A percentile compares a stretch with the other conserved stretches of the same genome.
These are phyloP conservation scores for Fraxinus albicans DNA, from an alignment of 305 asterid species.

Conservation along the genomic window DNA sequence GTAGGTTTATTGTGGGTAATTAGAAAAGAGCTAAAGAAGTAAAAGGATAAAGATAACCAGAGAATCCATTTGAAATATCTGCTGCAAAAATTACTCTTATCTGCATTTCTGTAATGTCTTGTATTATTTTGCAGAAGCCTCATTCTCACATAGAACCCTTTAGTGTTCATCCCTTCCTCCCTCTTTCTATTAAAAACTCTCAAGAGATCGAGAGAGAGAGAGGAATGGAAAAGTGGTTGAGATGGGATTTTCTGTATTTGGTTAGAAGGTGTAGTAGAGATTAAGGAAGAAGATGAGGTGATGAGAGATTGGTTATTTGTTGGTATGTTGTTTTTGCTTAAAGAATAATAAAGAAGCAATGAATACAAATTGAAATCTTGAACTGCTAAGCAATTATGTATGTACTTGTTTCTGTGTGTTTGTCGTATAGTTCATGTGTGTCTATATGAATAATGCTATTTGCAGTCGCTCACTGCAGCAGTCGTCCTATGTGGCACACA, in stretches of 20 bases:
- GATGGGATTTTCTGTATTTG: conserved; percentile 52
- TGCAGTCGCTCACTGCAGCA: no score
- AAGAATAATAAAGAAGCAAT: conserved; percentile 22
- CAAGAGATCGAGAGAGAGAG: conserved; percentile 13
- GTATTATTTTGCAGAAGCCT: conserved; percentile 37
- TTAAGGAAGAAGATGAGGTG: conserved; percentile 36
- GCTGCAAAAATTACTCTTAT: conserved; percentile 29
- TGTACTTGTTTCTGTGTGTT: neutral
- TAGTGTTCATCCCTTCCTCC: conserved; percentile 22
- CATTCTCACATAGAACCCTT: conserved; percentile 65
- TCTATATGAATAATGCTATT: neutral
- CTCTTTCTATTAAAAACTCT: conserved; percentile 29
- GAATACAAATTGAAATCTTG: conserved; percentile 1
- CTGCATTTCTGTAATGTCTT: conserved; percentile 27
- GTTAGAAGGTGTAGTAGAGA: conserved; percentile 42
- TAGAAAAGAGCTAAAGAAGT: conserved; percentile 55
- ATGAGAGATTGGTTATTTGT: conserved; percentile 32
- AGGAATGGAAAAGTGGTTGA: conserved; percentile 25
- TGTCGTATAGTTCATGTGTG: neutral
- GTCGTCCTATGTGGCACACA: no score
- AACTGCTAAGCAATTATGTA: conserved; percentile 7
- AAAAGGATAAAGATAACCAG: conserved; percentile 63
- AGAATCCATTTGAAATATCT: conserved; percentile 70
- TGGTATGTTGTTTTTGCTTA: conserved; percentile 53
- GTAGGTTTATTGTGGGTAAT: conserved; percentile 44